Evolutionary conservation across 176 grass and related monocot genomes (phyloP), one percentile per base, ranked within the genome.

Genomic region (Saccharum officinarum): DNA sequence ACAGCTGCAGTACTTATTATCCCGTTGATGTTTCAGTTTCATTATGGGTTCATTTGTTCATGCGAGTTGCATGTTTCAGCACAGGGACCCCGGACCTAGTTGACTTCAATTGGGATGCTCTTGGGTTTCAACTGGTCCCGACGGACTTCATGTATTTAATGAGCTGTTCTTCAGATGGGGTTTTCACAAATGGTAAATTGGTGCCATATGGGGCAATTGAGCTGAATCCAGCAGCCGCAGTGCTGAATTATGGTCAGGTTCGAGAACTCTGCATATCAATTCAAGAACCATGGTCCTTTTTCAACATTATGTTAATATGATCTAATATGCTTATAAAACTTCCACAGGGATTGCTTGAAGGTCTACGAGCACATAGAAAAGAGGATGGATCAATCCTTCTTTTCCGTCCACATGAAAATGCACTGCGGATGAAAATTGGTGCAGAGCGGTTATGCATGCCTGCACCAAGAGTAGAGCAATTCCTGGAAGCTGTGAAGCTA

Each of bases 231-330:
- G 85, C 93, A 39, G 88, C 96, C 52, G 96, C 85, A 31, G 96
- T 98, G n/a, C 62, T 98, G 79, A 98, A 98, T 87, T 98, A 98
- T 86, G 96, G 93, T 54, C 93, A 95, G 93, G 93, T 98, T 84
- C 79, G 92, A 39, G 63, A 73, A 65, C 36, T 73, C 18, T 10
- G 6, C 4, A 17, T 60, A 52, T 60, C 6, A 15, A 2, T 15
- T 66, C 12, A 16, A 16, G 63, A 33, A 66, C 13, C 11, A 66
- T 66, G 14, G 15, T 82, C 52, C 13, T 3, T 71, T 41, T 82
- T 26, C 59, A 81, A 38, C 33, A 46, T 67, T 59, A 20, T 73
- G 33, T 77, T 84, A 22, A 16, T 54, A 72, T 81, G 50, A 8
- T 76, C 23, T 23, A 72, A 80, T 47, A 38, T 41, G 8, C 3